Evolutionary conservation across 1,284 basidiomycete species (phyloP).

Genomic region (Ceratobasidium sp.): DNA sequence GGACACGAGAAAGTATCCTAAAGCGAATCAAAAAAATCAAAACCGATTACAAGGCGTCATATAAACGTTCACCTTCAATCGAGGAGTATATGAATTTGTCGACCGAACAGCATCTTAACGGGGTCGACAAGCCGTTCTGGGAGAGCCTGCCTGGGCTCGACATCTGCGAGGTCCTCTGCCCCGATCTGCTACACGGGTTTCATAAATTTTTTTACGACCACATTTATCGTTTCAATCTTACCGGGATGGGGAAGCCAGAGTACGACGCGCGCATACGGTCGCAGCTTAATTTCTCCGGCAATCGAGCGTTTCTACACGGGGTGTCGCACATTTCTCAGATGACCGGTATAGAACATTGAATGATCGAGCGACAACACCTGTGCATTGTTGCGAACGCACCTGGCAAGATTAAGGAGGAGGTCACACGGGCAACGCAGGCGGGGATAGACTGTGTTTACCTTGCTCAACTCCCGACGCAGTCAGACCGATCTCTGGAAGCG

Average conservation of each 20-base stretch:
- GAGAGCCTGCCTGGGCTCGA: neutral
- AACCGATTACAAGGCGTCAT: too few species aligned
- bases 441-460: constrained; percentile 29
- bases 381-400: constrained; percentile 25
- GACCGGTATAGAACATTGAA: constrained; percentile 34
- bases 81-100: neutral
- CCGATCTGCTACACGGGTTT: constrained; percentile 27
- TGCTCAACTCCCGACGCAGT: constrained; percentile 19
- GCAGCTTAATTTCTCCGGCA: neutral
- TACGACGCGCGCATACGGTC: neutral
- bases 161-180: neutral
- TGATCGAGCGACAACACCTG: constrained; percentile 17
- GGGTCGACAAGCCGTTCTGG: constrained; percentile 35
- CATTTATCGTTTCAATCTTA: constrained; percentile 5
- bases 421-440: constrained; percentile 18
- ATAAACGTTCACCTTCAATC: neutral
- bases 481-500: constrained; percentile 1
- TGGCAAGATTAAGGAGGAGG: constrained; percentile 8
- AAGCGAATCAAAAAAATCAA: neutral
- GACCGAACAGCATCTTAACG: neutral
- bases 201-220: constrained; percentile 36
- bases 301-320: neutral
- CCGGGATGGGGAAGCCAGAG: constrained; percentile 1
- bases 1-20: neutral
- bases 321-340: constrained; percentile 17